Evolutionary conservation across 208 protist genomes (phyloP).

Genomic region (Phytomonas sp.): DNA sequence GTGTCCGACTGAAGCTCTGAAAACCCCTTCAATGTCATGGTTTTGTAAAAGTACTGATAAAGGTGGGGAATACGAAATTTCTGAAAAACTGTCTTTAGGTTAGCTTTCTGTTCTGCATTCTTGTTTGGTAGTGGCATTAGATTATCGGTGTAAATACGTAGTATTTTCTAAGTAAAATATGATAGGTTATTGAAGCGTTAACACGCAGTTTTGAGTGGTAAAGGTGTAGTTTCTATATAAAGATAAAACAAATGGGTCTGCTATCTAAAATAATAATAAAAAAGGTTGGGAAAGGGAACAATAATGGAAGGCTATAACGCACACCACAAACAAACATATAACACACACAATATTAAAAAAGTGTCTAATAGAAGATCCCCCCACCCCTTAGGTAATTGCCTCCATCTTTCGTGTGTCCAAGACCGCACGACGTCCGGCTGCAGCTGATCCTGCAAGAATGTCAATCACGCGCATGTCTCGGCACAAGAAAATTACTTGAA

Average conservation of each 20-base stretch:
- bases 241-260: background rate
- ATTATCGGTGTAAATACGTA: background rate
- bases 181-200: background rate
- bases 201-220: background rate
- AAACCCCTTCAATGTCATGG: conserved; percentile 22
- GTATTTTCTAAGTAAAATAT: background rate
- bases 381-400: background rate
- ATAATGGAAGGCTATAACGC: background rate
- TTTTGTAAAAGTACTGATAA: conserved; percentile 10
- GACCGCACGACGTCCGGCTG: background rate
- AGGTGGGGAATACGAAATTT: background rate
- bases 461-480: background rate
- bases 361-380: background rate
- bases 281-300: background rate
- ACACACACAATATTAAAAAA: background rate
- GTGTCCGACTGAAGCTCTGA: conserved; percentile 21
- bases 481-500: background rate
- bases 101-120: background rate
- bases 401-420: background rate
- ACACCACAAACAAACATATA: background rate
- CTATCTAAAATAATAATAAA: background rate
- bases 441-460: background rate
- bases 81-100: background rate
- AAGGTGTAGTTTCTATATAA: background rate
- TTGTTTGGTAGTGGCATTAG: background rate